Base-by-base conservation (phyloP, 2,329 filamentous ascomycete species). In the Arthrobotrys megalospora region DNA sequence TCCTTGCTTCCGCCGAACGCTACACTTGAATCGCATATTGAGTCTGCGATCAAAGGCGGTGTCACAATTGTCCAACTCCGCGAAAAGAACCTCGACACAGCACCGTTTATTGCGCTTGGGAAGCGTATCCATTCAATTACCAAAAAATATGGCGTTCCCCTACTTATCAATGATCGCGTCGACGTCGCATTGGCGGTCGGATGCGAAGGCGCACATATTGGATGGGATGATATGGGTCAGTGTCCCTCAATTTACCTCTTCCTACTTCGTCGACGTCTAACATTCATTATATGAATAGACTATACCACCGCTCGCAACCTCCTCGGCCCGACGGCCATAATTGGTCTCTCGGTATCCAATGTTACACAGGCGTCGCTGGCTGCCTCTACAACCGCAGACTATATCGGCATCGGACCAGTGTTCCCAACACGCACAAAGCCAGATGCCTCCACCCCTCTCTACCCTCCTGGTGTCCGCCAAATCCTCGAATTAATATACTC, bases 131-230 rank as follows among this genome's bases (percentile, higher is more conserved):
- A 97, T 83, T 84, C 86, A 43, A 86, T 96, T 79, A 95, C 93
- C 19, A 86, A 86, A 80, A 86, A 86, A 55, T 87, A 92, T 82
- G 87, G 87, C 14, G 89, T 97, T 2, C 95, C 95, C 34, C 88
- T 98, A 72, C 86, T 98, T 68, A 94, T 98, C 86, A 98, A 98
- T 83, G 96, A 98, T 84, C 90, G 94, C 11, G 89, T 97, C 5
- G 94, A 97, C 83, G 93, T 98, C 28, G 94, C 94, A 7, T 87
- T 93, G 16, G 94, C 93, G 12, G 89, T 94, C 50, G 92, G 90
- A 11, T 96, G 93, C 72, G 95, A 97, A 85, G 96, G 96, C 53
- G 93, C 97, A 7, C 96, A 98, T 84, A 89, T 98, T 62, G 96
- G 96, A 6, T 95, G 98, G 86, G 94, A 97, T 88, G 95, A 98